These are phyloP conservation scores for Petunia hybrid DNA, from an alignment of 305 asterid genomes.

Conservation along the genomic window DNA sequence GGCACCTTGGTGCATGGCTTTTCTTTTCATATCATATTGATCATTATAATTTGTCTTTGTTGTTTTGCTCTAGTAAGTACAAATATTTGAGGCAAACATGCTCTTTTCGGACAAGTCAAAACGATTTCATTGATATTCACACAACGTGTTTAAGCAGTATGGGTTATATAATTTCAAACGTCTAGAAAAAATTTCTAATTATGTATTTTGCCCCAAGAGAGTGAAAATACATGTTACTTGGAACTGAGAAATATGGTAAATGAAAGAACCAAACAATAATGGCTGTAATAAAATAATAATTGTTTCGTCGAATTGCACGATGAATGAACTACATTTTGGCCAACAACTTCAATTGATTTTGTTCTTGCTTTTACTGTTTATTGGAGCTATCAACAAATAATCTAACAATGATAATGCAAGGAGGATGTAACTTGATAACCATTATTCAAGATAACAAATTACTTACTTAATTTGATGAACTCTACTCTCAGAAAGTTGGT, in stretches of 20 bases:
- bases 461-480: background rate
- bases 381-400: background rate
- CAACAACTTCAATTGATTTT: background rate
- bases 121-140: background rate
- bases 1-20: background rate
- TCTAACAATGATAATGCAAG: background rate
- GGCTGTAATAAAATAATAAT: too few relatives aligned
- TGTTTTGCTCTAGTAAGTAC: background rate
- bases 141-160: too few relatives aligned
- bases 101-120: background rate
- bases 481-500: background rate
- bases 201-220: too few relatives aligned
- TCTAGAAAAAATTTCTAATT: too few relatives aligned
- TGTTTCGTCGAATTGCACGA: too few relatives aligned
- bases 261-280: too few relatives aligned
- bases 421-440: constrained; percentile 7
- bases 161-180: too few relatives aligned
- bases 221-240: too few relatives aligned
- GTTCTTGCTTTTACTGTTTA: constrained; percentile 1
- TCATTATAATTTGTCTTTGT: background rate
- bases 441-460: background rate
- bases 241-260: too few relatives aligned
- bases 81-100: background rate
- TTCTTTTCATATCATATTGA: background rate
- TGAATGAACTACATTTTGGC: background rate